Evolutionary conservation across 139 green algal genomes (phyloP), one percentile per base, ranked within the genome.

Genomic region (Chlamydomonas applanata): DNA sequence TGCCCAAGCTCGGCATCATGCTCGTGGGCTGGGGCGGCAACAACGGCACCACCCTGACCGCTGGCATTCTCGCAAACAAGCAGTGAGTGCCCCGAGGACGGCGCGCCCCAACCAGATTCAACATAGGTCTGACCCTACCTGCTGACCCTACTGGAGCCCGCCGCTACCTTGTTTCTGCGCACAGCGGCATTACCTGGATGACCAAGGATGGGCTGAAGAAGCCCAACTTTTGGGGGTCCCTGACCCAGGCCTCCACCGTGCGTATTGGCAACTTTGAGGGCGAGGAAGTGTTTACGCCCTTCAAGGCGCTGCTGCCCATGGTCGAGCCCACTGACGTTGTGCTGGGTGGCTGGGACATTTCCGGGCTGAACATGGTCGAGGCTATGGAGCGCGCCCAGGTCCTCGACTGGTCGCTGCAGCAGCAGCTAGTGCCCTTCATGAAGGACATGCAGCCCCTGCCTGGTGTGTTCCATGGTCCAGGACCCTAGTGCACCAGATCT

Each of bases 1-100:
- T 99, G 3, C 96, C 96, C 4, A 99, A 99, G 86, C 82, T 99
- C 2, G 96, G 95, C 13, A 89, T 99, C 2, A 99, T 99, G 96
- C 91, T 99, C 0, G 96, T 99, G 4, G 96, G 96, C 46, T 94
- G 89, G 86, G 96, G 96, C 40, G 96, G 96, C 53, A 99, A 99
- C 87, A 99, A 99, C 79, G 96, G 96, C 25, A 93, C 92, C n/a
- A 99, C 96, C 16, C 77, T 99, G 2, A 96, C 89, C 5, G 96
- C 86, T 32, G 94, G 94, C 52, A 91, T 99, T 44, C 88, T 99
- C 3, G 95, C 96, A 20, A 99, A 99, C 85, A 95, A 97, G 74
- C 86, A 93, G 92, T 97, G 62, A 93, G 91, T 82, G 19, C 22
- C 45, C 24, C 4, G 1, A 5, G 13, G 4, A 14, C 24, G 24